Conservation (phyloP, 192 early-diverging fungal genomes). For the Podila epicladia region DNA sequence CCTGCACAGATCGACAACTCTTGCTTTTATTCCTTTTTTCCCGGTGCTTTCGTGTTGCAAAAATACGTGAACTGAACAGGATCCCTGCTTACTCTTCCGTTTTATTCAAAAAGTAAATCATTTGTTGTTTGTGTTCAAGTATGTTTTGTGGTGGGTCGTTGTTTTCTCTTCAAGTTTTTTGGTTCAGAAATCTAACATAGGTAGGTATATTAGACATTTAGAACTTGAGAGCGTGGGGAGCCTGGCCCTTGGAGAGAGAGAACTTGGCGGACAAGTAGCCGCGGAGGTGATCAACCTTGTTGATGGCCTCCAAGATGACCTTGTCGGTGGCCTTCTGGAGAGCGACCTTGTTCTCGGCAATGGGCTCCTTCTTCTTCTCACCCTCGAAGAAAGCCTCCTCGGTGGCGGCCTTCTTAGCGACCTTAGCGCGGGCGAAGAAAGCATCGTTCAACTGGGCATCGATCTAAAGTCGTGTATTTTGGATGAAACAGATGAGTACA, state of each 20-base stretch:
- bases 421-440: conserved; percentile 90
- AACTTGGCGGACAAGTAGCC: conserved; percentile 92
- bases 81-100: conserved; percentile 23
- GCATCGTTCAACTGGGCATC: conserved; percentile 90
- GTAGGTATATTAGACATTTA: conserved; percentile 63
- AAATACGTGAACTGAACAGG: no score
- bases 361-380: conserved; percentile 78
- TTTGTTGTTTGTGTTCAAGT: conserved; percentile 4
- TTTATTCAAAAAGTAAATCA: conserved; percentile 33
- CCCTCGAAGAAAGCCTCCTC: conserved; percentile 93
- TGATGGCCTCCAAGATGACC: conserved; percentile 79
- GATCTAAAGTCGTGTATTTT: conserved; percentile 38
- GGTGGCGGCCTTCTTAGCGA: conserved; percentile 76
- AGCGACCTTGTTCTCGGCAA: conserved; percentile 80
- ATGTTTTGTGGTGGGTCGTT: conserved; percentile 6
- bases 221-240: conserved; percentile 96
- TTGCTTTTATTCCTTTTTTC: neutral
- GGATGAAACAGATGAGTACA: neutral
- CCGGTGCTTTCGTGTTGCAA: neutral
- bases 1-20: neutral
- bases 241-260: conserved; percentile 95
- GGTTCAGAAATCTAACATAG: neutral
- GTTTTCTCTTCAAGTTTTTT: neutral
- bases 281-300: conserved; percentile 86
- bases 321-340: conserved; percentile 95